Evolutionary conservation across 768 basidiomycete genomes (phyloP), one percentile per base, ranked within the genome.

Genomic region (Auriscalpium vulgare): DNA sequence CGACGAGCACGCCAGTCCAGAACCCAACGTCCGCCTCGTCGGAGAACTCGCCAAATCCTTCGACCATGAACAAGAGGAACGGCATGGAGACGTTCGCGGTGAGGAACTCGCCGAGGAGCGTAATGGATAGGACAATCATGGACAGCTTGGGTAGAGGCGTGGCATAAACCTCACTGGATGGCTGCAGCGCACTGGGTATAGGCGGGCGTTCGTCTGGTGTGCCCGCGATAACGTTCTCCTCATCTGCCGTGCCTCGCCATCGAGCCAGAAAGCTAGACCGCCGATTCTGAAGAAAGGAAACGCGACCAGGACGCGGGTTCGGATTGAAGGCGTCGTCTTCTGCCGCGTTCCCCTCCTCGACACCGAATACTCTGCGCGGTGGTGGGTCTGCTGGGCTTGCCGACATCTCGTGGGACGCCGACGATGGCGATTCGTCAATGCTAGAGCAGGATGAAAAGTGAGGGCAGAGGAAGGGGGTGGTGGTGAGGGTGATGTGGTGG

Each of bases 41-140:
- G 19, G 79, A 75, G 57, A 85, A 80, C 62, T 81, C 83, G 49
- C 79, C 81, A 65, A 88, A 88, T 3, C 84, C 87, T 88, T 88
- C 88, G 54, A 97, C 91, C 94, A 97, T 97, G 75, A 93, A 94
- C 46, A 97, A 73, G 54, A 97, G 71, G 68, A 95, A 97, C 8
- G 94, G 95, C 36, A 85, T 91, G 23, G 87, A 91, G 47, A 92
- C 90, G 68, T 95, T 95, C 19, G 97, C 95, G 4, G 85, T 90
- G 45, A 97, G 72, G 68, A 98, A 94, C 72, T 98, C 95, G 48
- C 93, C 93, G 11, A 97, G 80, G 87, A 97, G 88, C 5, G 88
- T 88, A 56, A 97, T 95, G 38, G 90, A 95, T 47, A 98, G 72
- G 2, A 97, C 95, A 61, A 87, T 77, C 88, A 97, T 95, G 0